Evolutionary conservation across 345 rosid species (phyloP).

Genomic region (Camelina neglecta): DNA sequence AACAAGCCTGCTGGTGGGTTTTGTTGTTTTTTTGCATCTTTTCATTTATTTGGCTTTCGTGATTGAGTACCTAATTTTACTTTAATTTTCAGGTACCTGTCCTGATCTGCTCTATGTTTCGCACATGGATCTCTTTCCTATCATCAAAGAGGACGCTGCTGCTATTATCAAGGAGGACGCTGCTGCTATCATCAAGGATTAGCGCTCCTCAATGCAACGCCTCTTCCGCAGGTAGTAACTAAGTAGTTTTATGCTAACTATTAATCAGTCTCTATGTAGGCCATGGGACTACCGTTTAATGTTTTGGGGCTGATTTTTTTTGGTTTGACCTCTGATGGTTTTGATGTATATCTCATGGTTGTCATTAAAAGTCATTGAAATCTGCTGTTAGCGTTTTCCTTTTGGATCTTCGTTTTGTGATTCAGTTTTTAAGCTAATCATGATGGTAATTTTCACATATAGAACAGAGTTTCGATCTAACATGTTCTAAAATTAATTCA

Average conservation of each 20-base stretch:
- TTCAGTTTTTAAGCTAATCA: neutral
- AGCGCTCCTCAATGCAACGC: slow-evolving; percentile 4
- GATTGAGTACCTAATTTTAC: too few species aligned
- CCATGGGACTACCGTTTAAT: slow-evolving; percentile 24
- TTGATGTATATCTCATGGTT: slow-evolving; percentile 9
- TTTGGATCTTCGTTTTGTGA: too few species aligned
- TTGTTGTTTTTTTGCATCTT: too few species aligned
- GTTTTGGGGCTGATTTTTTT: slow-evolving; percentile 13
- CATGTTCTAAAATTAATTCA: neutral
- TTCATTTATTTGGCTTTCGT: too few species aligned
- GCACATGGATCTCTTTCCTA: too few species aligned
- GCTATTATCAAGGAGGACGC: too few species aligned
- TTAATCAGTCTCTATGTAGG: slow-evolving; percentile 7
- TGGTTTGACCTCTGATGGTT: slow-evolving; percentile 15
- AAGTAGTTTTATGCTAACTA: slow-evolving; percentile 22
- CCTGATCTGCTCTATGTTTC: too few species aligned
- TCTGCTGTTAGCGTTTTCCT: slow-evolving; percentile 8
- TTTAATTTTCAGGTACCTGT: too few species aligned
- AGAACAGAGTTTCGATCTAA: neutral
- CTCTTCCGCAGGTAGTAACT: slow-evolving; percentile 12
- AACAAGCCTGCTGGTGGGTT: too few species aligned
- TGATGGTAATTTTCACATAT: neutral
- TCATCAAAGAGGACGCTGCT: too few species aligned
- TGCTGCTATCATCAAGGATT: too few species aligned
- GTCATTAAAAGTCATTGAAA: slow-evolving; percentile 1